Evolutionary conservation across 2,329 filamentous ascomycete genomes (phyloP), one percentile per base, ranked within the genome.

Genomic region (Paecilomyces variotii): DNA sequence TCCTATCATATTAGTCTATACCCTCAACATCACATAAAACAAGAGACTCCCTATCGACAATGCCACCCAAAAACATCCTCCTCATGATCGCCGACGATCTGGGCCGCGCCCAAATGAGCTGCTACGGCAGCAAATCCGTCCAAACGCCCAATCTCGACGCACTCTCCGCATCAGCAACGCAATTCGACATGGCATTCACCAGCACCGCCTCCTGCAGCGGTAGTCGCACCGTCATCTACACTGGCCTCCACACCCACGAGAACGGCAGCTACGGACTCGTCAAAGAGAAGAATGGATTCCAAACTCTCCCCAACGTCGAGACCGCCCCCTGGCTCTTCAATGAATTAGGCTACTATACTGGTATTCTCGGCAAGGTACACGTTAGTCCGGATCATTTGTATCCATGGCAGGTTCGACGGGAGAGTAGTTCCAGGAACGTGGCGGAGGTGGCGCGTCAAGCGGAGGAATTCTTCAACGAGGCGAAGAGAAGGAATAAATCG

Each of bases 291-390:
- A 70, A 74, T 59, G 76, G 79, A 59, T 81, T 82, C 55, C 65
- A 71, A 60, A 81, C 76, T 0, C 77, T 75, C 59, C 72, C 78
- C 51, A 67, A 78, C 59, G 66, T 81, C 28, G 71, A 80, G 53
- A 77, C 76, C 0, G 66, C 68, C 0, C 79, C 79, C 1, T 45
- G 59, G 0, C 58, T 79, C 0, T 73, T 82, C 60, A 71, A 71
- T 19, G 56, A 64, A 2, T 61, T 67, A 0, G 78, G 76, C 0
- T 79, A 80, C 60, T 71, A 68, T 51, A 81, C 79, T 0, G 79
- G 77, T 0, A 76, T 82, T 25, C 65, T 81, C 2, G 78, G 78
- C 2, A 81, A 82, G 62, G 67, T 81, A 0, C 80, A 82, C 53
- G 79, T 81, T 10, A 77, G 77, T 0, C 78, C 78, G 0, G 51